Conservation (phyloP, 2,329 filamentous ascomycete species). For the Phaeosphaeria sp. region DNA sequence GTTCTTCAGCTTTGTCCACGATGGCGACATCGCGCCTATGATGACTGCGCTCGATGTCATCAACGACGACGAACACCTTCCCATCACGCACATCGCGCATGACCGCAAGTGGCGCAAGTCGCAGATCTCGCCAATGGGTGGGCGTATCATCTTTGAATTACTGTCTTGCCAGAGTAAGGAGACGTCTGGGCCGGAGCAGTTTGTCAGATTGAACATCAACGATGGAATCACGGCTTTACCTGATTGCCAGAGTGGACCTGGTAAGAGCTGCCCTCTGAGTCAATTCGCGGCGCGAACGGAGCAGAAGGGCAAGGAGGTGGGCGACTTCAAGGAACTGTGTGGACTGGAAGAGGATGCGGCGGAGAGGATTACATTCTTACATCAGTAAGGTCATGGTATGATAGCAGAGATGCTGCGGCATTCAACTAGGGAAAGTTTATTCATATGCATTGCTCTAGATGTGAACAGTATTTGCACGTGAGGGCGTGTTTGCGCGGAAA, state of each 20-base stretch:
- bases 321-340: conserved; percentile 58
- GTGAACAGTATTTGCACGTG: conserved; percentile 7
- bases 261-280: conserved; percentile 55
- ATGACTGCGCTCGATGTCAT: conserved; percentile 61
- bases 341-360: conserved; percentile 51
- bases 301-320: conserved; percentile 51
- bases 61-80: conserved; percentile 53
- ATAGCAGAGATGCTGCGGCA: not conserved
- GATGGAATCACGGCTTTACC: conserved; percentile 61
- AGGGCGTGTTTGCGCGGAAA: conserved; percentile 5
- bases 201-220: conserved; percentile 64
- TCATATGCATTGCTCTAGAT: too few species aligned
- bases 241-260: conserved; percentile 56
- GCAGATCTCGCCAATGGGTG: conserved; percentile 65
- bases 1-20: conserved; percentile 67
- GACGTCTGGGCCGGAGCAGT: conserved; percentile 27
- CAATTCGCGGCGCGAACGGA: conserved; percentile 53
- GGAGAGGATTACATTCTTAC: conserved; percentile 57
- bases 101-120: conserved; percentile 62
- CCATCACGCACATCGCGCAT: conserved; percentile 52
- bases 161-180: conserved; percentile 46
- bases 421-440: too few species aligned
- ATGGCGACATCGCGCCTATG: conserved; percentile 65
- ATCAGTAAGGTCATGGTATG: conserved; percentile 44
- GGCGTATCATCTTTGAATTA: conserved; percentile 62